phyloP scores from a whole-genome alignment of 257 asterid genomes.

The Solanum etuberosum region DNA sequence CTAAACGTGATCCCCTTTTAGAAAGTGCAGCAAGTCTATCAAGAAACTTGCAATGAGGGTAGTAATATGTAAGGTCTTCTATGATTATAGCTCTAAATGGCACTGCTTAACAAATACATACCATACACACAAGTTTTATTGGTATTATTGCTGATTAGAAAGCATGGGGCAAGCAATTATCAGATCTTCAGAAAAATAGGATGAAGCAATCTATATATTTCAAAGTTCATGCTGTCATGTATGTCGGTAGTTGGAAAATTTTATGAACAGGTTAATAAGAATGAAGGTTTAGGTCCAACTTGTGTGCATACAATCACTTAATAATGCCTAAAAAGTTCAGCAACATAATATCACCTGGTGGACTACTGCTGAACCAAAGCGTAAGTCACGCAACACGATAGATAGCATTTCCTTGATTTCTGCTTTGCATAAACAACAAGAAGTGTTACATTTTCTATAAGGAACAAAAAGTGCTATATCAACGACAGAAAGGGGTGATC shows the following conservation, averaged over 20 bases:
- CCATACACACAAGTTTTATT: not conserved
- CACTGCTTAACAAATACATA: not conserved
- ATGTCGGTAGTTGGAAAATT: not conserved
- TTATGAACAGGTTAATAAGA: not conserved
- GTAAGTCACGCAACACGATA: constrained; percentile 70
- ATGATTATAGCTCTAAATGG: not conserved
- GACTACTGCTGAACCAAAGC: constrained; percentile 74
- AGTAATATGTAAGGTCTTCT: not conserved
- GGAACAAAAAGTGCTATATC: not conserved
- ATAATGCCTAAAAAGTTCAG: not conserved
- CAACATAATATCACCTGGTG: constrained; percentile 66
- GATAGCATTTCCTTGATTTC: constrained; percentile 85
- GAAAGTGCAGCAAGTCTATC: not conserved
- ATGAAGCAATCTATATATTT: not conserved
- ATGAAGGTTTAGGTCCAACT: not conserved
- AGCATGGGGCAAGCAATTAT: not conserved
- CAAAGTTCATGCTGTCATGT: not conserved
- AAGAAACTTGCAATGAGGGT: not conserved
- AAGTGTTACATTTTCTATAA: not conserved
- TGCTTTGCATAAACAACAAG: constrained; percentile 18
- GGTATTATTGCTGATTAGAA: not conserved
- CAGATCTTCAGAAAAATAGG: not conserved
- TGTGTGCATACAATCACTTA: not conserved
- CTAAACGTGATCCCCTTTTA: not conserved
- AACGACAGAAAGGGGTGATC: not conserved